Evolutionary conservation across 164 flowering plant genomes (phyloP), one percentile per base, ranked within the genome.

Genomic region (Vitis cinerea): DNA sequence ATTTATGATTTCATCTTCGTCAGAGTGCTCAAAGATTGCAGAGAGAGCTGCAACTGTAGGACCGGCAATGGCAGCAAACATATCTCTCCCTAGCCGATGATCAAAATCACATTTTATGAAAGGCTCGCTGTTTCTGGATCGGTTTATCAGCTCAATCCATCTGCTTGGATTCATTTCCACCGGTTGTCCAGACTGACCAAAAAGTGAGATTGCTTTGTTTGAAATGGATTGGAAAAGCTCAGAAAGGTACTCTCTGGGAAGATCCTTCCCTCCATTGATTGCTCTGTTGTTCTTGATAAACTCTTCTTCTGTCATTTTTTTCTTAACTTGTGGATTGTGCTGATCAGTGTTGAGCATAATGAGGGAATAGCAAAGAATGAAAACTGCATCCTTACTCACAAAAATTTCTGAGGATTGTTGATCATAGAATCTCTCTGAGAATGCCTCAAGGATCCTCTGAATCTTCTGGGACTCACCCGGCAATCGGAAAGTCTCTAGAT

Each of bases 301-400:
- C 69, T 96, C 98, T 10, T 96, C 99, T 68, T 96, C 99, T n/a
- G 98, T 91, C 98, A 93, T 96, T 82, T 96, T 96, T 72, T 89
- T 96, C 87, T 91, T 96, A 53, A 96, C 99, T 64, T 95, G 99
- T 0, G 97, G 93, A 64, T 91, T 93, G 63, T 96, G 99, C 56
- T 85, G 98, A 80, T 96, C 98, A 4, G 98, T 93, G 78, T 96
- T 96, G 69, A 96, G 89, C 97, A 93, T 96, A 71, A 96, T 96
- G 23, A 96, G 77, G 14, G 98, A 93, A 70, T 96, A 96, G 62
- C 97, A 90, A 3, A 96, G 80, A 10, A 96, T 77, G 57, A 82
- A 80, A 5, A 91, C 97, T 1, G 94, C 84, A 77, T 96, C 99
- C 71, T 93, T 91, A 79, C 75, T 83, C 1, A 71, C 97, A 75